These are phyloP conservation scores for Cercospora janseana DNA, from an alignment of 2,329 filamentous ascomycete species.

Conservation along the genomic window DNA sequence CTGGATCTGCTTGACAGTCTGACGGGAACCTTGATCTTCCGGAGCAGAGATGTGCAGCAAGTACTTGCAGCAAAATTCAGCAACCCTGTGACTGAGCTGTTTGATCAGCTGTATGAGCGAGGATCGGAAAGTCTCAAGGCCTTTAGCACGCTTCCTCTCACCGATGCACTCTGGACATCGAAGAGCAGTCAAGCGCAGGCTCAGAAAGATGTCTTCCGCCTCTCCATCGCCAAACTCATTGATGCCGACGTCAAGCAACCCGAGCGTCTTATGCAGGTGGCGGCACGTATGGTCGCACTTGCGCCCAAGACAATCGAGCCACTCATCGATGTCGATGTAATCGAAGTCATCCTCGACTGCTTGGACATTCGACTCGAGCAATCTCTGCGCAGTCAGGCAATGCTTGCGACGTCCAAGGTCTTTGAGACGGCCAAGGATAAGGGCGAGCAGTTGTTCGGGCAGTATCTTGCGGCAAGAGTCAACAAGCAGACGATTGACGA, in stretches of 20 bases:
- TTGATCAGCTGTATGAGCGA: constrained; percentile 45
- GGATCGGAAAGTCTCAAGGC: constrained; percentile 49
- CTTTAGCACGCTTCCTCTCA: constrained; percentile 44
- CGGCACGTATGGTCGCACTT: constrained; percentile 58
- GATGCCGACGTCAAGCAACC: constrained; percentile 77
- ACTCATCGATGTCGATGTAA: constrained; percentile 70
- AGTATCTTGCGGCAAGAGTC: constrained; percentile 72
- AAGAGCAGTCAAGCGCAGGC: constrained; percentile 47
- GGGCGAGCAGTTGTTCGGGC: constrained; percentile 62
- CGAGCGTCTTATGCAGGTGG: constrained; percentile 59
- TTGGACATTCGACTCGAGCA: constrained; percentile 79
- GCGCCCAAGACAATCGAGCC: constrained; percentile 57
- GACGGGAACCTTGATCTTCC: constrained; percentile 36
- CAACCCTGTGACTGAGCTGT: constrained; percentile 43
- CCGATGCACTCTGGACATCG: constrained; percentile 43
- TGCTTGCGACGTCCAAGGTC: constrained; percentile 77
- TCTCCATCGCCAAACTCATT: constrained; percentile 85
- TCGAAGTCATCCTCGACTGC: constrained; percentile 82
- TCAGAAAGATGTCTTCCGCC: constrained; percentile 62
- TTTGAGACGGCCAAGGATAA: constrained; percentile 72
- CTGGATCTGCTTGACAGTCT: constrained; percentile 40
- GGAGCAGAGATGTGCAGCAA: constrained; percentile 39
- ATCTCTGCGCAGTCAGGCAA: constrained; percentile 74
- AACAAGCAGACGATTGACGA: constrained; percentile 78
- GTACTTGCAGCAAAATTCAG: constrained; percentile 41